Percentiles rank a stretch among this genome's conserved stretches.
These are phyloP conservation scores for Skeletonema costatum DNA, from an alignment of 108 stramenopile species.

Conservation along the genomic window DNA sequence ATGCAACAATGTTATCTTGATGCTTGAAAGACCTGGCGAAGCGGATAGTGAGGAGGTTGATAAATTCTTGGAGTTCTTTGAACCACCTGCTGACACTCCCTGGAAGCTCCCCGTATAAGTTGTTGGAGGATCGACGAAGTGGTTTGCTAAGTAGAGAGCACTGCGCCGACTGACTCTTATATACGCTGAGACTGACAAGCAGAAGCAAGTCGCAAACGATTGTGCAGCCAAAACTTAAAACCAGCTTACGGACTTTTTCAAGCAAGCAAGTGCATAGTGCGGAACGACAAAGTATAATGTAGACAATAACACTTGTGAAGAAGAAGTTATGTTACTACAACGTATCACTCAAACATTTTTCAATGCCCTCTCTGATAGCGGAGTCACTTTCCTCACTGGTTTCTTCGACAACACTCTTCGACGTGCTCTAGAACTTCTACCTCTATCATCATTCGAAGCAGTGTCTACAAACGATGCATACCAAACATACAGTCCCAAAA, in stretches of 20 bases:
- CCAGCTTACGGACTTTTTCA: not conserved
- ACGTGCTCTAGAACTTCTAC: not conserved
- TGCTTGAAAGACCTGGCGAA: slow-evolving; percentile 81
- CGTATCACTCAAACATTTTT: not conserved
- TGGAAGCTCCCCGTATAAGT: slow-evolving; percentile 50
- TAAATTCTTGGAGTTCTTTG: slow-evolving; percentile 80
- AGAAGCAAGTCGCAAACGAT: not conserved
- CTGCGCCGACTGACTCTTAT: not conserved
- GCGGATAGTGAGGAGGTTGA: slow-evolving; percentile 56
- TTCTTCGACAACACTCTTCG: not conserved
- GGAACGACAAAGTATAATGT: not conserved
- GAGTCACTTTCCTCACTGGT: not conserved
- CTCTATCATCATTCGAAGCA: not conserved
- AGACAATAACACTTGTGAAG: not conserved
- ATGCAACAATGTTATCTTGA: slow-evolving; percentile 79
- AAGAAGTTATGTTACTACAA: not conserved
- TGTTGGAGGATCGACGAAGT: not conserved
- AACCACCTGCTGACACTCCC: slow-evolving; percentile 72
- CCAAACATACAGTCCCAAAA: slow-evolving; percentile 62
- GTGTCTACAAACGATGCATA: slow-evolving; percentile 49
- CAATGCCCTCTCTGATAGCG: not conserved
- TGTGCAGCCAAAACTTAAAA: not conserved
- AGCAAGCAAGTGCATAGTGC: not conserved
- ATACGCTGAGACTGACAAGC: not conserved
- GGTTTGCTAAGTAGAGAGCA: not conserved